Evolutionary conservation across 768 basidiomycete genomes (phyloP), one percentile per base, ranked within the genome.

Genomic region (Amylocystis lapponica): DNA sequence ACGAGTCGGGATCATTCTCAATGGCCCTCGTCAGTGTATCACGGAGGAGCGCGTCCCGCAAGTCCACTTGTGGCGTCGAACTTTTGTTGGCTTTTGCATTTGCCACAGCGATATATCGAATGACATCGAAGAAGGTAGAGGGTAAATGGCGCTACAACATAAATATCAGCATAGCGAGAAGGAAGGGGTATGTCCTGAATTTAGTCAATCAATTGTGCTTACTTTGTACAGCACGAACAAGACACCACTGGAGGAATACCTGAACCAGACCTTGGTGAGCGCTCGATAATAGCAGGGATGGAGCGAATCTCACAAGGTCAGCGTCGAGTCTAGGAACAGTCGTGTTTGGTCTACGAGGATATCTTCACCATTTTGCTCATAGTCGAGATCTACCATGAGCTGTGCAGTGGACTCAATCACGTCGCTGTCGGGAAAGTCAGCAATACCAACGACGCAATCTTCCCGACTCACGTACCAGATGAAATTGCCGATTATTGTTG

Each of bases 191-290:
- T 47, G 19, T 27, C 35, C 35, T 20, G 42, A 36, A 4, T 49
- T 43, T 14, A 22, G 29, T 25, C 40, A 39, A 14, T 44, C n/a
- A n/a, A 48, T 38, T 38, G 22, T 17, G 16, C 64, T 31, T 46
- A 78, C 85, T 68, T 77, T 82, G 55, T 81, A 71, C 5, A 87
- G 49, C 46, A 68, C 67, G 39, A 69, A 63, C 39, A 83, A 70
- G 27, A 86, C 61, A 5, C 83, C 84, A 43, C 69, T 74, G 35
- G 68, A 67, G 6, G 71, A 68, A 52, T 79, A 80, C 51, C 81
- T 84, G 49, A 12, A 48, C 10, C 14, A 35, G 27, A 17, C 17
- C 4, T 25, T 19, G 13, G 36, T 25, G 25, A 9, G 12, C 2
- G 6, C 7, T 3, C 14, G 20, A 27, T 20, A 25, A 29, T 19